Percentiles rank a stretch among this genome's conserved stretches.
phyloP scores from a whole-genome alignment of 2,329 filamentous ascomycete genomes.

The Alternaria atra region DNA sequence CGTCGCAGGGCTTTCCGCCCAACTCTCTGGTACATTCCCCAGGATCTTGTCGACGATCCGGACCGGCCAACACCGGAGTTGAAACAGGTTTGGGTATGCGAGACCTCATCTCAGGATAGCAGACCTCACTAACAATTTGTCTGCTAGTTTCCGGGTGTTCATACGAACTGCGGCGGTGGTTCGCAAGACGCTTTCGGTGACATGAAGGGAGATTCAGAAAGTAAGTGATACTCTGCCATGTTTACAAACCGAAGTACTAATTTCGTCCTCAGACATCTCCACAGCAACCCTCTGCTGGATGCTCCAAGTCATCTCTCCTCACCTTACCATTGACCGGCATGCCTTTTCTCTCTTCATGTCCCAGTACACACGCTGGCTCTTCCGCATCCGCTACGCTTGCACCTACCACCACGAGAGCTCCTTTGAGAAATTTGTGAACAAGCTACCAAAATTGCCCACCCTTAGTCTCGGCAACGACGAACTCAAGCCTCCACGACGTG shows the following conservation, averaged over 20 bases:
- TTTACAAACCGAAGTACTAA: not conserved
- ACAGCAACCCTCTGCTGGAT: slow-evolving; percentile 65
- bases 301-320: slow-evolving; percentile 60
- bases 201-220: slow-evolving; percentile 48
- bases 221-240: slow-evolving; percentile 25
- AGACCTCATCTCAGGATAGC: rapidly evolving
- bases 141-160: slow-evolving; percentile 58
- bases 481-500: slow-evolving; percentile 29
- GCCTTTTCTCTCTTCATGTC: slow-evolving; percentile 54
- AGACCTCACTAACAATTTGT: not conserved
- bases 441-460: slow-evolving; percentile 29
- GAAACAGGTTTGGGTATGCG: slow-evolving; percentile 59
- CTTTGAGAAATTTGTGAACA: slow-evolving; percentile 20
- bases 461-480: slow-evolving; percentile 29
- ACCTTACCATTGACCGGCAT: slow-evolving; percentile 56
- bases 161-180: slow-evolving; percentile 62
- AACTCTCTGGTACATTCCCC: slow-evolving; percentile 59
- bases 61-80: slow-evolving; percentile 45
- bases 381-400: slow-evolving; percentile 39
- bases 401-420: slow-evolving; percentile 40
- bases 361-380: slow-evolving; percentile 51
- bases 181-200: slow-evolving; percentile 40
- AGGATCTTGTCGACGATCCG: slow-evolving; percentile 41
- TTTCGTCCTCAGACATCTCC: slow-evolving; percentile 45
- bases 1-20: slow-evolving; percentile 62